Percentiles rank a stretch among this genome's conserved stretches.
phyloP scores from a whole-genome alignment of 2,329 filamentous ascomycete genomes.

The Diaporthe citrichinensis region DNA sequence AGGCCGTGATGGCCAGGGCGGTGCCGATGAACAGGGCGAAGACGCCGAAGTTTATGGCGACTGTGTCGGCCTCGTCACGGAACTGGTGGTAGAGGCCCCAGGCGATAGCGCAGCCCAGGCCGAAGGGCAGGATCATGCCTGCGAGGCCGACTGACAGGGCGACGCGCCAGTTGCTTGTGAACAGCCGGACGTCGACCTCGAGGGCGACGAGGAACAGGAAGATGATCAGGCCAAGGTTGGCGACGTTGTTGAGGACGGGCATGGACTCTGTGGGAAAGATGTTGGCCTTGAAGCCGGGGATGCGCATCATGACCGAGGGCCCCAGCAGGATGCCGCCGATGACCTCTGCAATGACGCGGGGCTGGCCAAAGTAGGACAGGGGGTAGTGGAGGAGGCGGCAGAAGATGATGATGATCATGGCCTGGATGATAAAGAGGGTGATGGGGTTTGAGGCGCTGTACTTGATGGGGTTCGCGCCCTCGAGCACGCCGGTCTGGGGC shows the following conservation, averaged over 20 bases:
- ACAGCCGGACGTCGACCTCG: conserved; percentile 85
- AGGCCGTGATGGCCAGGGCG: conserved; percentile 91
- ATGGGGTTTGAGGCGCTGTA: conserved; percentile 77
- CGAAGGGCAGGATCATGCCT: conserved; percentile 88
- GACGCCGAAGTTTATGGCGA: conserved; percentile 63
- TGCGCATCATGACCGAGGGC: conserved; percentile 88
- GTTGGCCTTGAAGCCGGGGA: conserved; percentile 80
- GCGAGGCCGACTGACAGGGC: conserved; percentile 83
- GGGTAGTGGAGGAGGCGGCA: conserved; percentile 81
- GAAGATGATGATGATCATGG: conserved; percentile 79
- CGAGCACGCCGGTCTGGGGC: conserved; percentile 68
- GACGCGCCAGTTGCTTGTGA: conserved; percentile 84
- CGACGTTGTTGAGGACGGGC: conserved; percentile 81
- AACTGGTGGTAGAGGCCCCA: conserved; percentile 87
- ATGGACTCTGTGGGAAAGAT: conserved; percentile 86
- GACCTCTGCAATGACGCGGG: conserved; percentile 84
- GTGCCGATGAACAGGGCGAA: conserved; percentile 87
- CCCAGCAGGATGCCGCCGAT: conserved; percentile 85
- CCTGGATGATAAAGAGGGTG: conserved; percentile 78
- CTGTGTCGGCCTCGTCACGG: conserved; percentile 56
- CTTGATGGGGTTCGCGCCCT: conserved; percentile 72
- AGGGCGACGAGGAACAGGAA: conserved; percentile 91
- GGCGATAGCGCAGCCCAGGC: conserved; percentile 83
- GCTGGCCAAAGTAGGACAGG: conserved; percentile 78
- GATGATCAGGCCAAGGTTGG: conserved; percentile 86